These are phyloP conservation scores for Fonsecaea erecta DNA, from an alignment of 2,329 filamentous ascomycete genomes.

Conservation along the genomic window DNA sequence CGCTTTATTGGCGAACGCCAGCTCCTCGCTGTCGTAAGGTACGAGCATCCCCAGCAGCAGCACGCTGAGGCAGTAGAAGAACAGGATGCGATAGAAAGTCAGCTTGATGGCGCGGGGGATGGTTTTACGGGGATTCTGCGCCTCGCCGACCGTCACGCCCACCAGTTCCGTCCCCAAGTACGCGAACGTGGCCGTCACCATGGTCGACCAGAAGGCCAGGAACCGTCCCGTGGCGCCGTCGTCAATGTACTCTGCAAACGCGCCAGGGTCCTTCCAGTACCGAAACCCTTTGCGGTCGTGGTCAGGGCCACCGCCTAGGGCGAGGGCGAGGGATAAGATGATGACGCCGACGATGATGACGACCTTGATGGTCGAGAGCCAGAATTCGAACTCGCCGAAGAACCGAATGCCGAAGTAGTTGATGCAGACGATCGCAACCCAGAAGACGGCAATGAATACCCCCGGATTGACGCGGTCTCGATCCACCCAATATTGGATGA, in stretches of 20 bases:
- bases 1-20: conserved; percentile 63
- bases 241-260: no score
- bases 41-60: conserved; percentile 81
- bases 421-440: conserved; percentile 60
- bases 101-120: conserved; percentile 87
- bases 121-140: conserved; percentile 65
- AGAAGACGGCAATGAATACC: conserved; percentile 76
- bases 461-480: conserved; percentile 72
- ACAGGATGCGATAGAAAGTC: conserved; percentile 86
- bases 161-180: conserved; percentile 68
- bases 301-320: no score
- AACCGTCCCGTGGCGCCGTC: conserved; percentile 57
- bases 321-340: no score
- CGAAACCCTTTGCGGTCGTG: no score
- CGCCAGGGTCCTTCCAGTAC: no score
- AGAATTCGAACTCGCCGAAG: no score
- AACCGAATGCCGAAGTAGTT: no score
- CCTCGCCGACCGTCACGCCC: conserved; percentile 64
- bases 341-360: no score
- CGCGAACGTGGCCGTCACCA: conserved; percentile 66
- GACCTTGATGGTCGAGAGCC: no score
- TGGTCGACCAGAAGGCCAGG: conserved; percentile 67
- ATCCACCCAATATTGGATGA: conserved; percentile 77
- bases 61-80: conserved; percentile 72
- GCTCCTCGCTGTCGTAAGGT: conserved; percentile 67